These are phyloP conservation scores for Alternaria ethzedia DNA, from an alignment of 2,329 filamentous ascomycete genomes.

Conservation along the genomic window DNA sequence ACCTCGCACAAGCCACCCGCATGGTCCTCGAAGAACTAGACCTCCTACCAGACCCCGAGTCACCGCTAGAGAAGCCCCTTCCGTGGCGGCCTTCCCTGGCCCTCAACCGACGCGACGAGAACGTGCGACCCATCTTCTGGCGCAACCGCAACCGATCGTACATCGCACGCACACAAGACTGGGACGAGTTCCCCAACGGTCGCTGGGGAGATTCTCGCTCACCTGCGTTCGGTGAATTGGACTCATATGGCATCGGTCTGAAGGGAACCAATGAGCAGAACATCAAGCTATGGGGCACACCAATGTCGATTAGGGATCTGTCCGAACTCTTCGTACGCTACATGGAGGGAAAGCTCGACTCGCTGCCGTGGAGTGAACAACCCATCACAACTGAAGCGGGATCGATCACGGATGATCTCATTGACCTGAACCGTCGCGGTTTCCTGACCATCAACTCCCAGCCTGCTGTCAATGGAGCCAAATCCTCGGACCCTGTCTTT, in stretches of 20 bases:
- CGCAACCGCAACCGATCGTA: conserved; percentile 96
- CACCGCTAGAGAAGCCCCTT: conserved; percentile 84
- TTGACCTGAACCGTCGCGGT: conserved; percentile 83
- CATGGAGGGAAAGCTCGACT: conserved; percentile 78
- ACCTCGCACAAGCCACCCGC: conserved; percentile 89
- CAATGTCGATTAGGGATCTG: conserved; percentile 78
- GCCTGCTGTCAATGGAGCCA: conserved; percentile 88
- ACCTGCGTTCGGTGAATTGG: conserved; percentile 92
- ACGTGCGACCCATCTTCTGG: conserved; percentile 98
- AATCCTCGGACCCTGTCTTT: conserved; percentile 83
- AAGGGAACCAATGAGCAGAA: conserved; percentile 97
- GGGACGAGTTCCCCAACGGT: conserved; percentile 99
- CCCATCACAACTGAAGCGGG: conserved; percentile 84
- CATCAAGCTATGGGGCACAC: conserved; percentile 91
- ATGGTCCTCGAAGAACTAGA: conserved; percentile 92
- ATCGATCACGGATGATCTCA: conserved; percentile 75
- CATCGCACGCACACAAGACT: conserved; percentile 92
- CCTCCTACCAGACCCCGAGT: conserved; percentile 77
- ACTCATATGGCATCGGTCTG: conserved; percentile 91
- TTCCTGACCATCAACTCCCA: conserved; percentile 97
- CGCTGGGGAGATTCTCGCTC: conserved; percentile 98
- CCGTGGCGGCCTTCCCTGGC: conserved; percentile 96
- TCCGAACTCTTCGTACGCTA: conserved; percentile 85
- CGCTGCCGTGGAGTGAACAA: conserved; percentile 92
- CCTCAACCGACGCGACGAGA: conserved; percentile 86